These are phyloP conservation scores for Schizochytrium sp. DNA, from an alignment of 108 stramenopile species.

Conservation along the genomic window DNA sequence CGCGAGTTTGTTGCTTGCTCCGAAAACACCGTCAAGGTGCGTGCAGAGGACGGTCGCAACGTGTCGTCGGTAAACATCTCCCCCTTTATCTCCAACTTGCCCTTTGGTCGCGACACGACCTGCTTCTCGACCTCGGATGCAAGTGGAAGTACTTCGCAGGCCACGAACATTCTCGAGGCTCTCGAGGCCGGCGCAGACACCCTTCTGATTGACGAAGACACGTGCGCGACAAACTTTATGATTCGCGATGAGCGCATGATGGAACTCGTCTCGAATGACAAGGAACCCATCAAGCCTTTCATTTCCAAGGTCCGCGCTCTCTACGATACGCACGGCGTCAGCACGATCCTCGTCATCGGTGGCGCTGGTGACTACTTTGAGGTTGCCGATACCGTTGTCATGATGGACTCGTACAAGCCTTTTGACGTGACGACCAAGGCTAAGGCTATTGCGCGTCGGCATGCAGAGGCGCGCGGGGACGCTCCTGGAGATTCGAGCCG, in stretches of 20 bases:
- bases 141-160: conserved; percentile 85
- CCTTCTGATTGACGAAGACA: conserved; percentile 90
- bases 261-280: conserved; percentile 72
- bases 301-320: conserved; percentile 66
- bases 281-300: conserved; percentile 93
- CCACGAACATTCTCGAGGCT: conserved; percentile 72
- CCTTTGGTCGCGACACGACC: conserved; percentile 67
- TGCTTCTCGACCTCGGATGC: conserved; percentile 75
- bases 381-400: conserved; percentile 76
- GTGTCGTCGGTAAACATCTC: conserved; percentile 74
- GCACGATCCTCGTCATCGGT: conserved; percentile 79
- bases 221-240: conserved; percentile 83
- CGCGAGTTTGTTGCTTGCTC: conserved; percentile 76
- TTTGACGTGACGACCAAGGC: conserved; percentile 70
- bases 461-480: background rate
- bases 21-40: conserved; percentile 69
- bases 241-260: conserved; percentile 87
- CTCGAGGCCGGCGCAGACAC: conserved; percentile 72
- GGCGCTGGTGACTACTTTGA: conserved; percentile 89
- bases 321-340: conserved; percentile 62
- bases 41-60: conserved; percentile 85
- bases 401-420: conserved; percentile 78
- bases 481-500: background rate
- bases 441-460: conserved; percentile 57
- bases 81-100: conserved; percentile 86